Evolutionary conservation across 1,284 basidiomycete genomes (phyloP).

Genomic region (Marasmius oreades): DNA sequence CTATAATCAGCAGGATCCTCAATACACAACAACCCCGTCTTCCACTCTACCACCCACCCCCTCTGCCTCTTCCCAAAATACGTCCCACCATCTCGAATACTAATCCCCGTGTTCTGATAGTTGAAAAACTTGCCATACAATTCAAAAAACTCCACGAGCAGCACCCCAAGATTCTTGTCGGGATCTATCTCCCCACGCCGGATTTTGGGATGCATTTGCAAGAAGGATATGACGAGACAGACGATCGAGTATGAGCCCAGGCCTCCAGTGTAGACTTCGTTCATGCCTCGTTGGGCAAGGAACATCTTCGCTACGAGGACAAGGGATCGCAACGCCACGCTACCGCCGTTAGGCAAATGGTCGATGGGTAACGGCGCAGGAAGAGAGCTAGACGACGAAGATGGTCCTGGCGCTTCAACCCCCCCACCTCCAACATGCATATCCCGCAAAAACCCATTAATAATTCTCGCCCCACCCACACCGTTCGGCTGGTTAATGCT

Average conservation of each 20-base stretch:
- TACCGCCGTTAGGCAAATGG: slow-evolving; percentile 19
- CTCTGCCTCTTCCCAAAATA: slow-evolving; percentile 80
- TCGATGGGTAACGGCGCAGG: too few relatives aligned
- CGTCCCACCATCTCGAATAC: slow-evolving; percentile 77
- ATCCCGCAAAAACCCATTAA: slow-evolving; percentile 76
- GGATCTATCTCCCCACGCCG: slow-evolving; percentile 86
- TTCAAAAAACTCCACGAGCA: slow-evolving; percentile 96
- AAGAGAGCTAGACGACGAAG: too few relatives aligned
- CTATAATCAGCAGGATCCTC: slow-evolving; percentile 94
- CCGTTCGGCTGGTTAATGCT: slow-evolving; percentile 89
- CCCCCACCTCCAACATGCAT: slow-evolving; percentile 32
- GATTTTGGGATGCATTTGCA: slow-evolving; percentile 97
- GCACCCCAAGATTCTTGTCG: slow-evolving; percentile 82
- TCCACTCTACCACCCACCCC: slow-evolving; percentile 72
- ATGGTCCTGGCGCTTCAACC: neutral
- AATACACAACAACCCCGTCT: slow-evolving; percentile 72
- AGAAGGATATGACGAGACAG: slow-evolving; percentile 87
- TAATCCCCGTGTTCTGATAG: slow-evolving; percentile 89
- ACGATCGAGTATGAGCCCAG: slow-evolving; percentile 95
- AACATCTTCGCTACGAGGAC: slow-evolving; percentile 90
- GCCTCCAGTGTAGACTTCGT: slow-evolving; percentile 95
- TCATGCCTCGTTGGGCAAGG: slow-evolving; percentile 88
- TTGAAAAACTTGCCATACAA: slow-evolving; percentile 93
- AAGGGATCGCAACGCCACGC: slow-evolving; percentile 69
- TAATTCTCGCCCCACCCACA: slow-evolving; percentile 75